Evolutionary conservation across 208 protist genomes (phyloP).

Genomic region (Crithidia expoeki): DNA sequence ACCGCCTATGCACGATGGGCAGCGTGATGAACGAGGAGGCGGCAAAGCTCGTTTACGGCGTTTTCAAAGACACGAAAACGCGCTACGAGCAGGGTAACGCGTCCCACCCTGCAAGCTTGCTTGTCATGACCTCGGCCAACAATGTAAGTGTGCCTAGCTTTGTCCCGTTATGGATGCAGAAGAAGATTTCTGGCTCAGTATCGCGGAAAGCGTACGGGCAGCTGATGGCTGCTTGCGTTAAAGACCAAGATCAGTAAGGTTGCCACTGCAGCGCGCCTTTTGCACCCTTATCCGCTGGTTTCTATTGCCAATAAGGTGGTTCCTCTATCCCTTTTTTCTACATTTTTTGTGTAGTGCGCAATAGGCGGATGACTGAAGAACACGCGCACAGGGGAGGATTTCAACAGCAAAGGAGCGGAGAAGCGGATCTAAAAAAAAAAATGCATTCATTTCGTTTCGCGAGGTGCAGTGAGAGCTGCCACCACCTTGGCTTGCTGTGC

Average conservation of each 20-base stretch:
- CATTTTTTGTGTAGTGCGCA: not conserved
- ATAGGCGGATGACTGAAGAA: no score
- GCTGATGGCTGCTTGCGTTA: conserved; percentile 30
- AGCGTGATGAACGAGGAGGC: conserved; percentile 46
- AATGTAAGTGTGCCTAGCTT: conserved; percentile 46
- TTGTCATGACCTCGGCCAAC: conserved; percentile 77
- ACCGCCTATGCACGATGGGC: conserved; percentile 29
- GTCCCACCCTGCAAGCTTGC: conserved; percentile 39
- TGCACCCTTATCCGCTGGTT: no score
- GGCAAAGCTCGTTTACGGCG: conserved; percentile 46
- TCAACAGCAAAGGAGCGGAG: no score
- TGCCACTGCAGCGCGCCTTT: not conserved
- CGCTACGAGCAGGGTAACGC: conserved; percentile 15
- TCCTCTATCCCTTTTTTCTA: not conserved
- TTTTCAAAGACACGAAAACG: conserved; percentile 32
- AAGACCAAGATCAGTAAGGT: conserved; percentile 3
- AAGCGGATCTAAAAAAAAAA: no score
- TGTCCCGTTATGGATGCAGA: conserved; percentile 54
- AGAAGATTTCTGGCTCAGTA: conserved; percentile 40
- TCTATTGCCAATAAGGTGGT: not conserved
- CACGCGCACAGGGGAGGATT: no score
- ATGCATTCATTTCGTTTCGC: no score
- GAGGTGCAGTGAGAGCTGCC: no score
- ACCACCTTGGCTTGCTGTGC: no score
- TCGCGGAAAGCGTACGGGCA: conserved; percentile 49